Evolutionary conservation across 768 basidiomycete genomes (phyloP), one percentile per base, ranked within the genome.

Genomic region (Chalciporus sphaerocephalus): DNA sequence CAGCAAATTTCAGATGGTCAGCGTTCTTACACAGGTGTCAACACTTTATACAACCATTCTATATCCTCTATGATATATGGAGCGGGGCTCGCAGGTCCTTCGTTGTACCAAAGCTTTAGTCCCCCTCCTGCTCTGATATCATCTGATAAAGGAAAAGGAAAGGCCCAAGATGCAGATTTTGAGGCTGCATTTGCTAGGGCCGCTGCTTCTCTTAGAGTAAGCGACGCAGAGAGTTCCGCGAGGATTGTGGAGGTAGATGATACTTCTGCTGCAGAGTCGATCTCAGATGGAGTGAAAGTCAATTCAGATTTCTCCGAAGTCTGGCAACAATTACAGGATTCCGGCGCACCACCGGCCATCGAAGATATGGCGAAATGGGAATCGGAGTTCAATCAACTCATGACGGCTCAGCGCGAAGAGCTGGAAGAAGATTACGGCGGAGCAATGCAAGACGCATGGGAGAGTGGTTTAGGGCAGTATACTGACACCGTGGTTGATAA

Each of bases 351-450:
- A 3, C 79, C 81, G 1, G 72, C 77, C 5, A 57, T 71, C 18
- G 83, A 81, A 60, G 85, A 88, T 47, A 61, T 87, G 44, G 79
- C 81, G 1, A 83, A 81, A 62, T 91, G 88, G 88, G 90, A 92
- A 63, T 77, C 86, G 6, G 81, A 91, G 61, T 85, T 91, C 51
- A 83, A 85, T 59, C 82, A 89, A 48, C 67, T 89, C 33, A 87
- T 91, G 85, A 74, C 72, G 25, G 60, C 75, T 8, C 74, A 83
- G 47, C 77, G 85, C 23, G 82, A 87, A 17, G 82, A 83, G 23
- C 62, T 79, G 1, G 80, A 83, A n/a, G 63, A 70, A 44, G 85
- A 85, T 57, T 82, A 80, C 38, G 79, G 80, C 13, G 64, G 67
- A 2, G 66, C 65, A 16, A 85, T 88, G 77, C 76, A 85, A 56